These are phyloP conservation scores for Pseudogymnoascus sp. DNA, from an alignment of 2,329 filamentous ascomycete genomes.

Conservation along the genomic window DNA sequence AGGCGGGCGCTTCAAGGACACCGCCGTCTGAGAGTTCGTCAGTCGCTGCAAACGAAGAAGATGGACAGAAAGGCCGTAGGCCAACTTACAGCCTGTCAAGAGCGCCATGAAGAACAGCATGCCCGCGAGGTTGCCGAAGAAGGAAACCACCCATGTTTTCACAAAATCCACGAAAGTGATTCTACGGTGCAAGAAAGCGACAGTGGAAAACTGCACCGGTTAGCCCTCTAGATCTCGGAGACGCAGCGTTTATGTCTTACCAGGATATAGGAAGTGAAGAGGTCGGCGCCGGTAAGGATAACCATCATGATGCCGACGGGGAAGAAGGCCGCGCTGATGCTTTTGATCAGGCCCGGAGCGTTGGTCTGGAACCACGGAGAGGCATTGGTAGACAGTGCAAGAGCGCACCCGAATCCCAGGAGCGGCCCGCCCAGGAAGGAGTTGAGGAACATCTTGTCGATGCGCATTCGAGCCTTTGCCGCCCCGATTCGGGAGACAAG, in stretches of 20 bases:
- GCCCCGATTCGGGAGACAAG: slow-evolving; percentile 41
- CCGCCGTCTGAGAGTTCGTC: slow-evolving; percentile 32
- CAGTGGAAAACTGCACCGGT: slow-evolving; percentile 30
- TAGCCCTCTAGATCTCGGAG: slow-evolving; percentile 12
- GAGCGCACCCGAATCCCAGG: slow-evolving; percentile 42
- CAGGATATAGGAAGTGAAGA: slow-evolving; percentile 33
- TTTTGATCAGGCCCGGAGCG: slow-evolving; percentile 39
- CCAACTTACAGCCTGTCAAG: slow-evolving; percentile 37
- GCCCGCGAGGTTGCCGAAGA: slow-evolving; percentile 41
- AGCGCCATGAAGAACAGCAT: slow-evolving; percentile 39
- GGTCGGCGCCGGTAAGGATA: slow-evolving; percentile 39
- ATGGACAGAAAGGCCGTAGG: neutral
- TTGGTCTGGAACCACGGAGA: slow-evolving; percentile 41
- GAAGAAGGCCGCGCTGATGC: slow-evolving; percentile 38
- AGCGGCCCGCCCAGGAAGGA: slow-evolving; percentile 43
- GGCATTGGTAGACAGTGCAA: slow-evolving; percentile 36
- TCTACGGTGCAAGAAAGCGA: slow-evolving; percentile 36
- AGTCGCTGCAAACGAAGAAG: neutral
- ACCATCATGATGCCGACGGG: slow-evolving; percentile 42
- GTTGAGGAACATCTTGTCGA: slow-evolving; percentile 44
- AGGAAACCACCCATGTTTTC: slow-evolving; percentile 37
- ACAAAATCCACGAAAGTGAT: slow-evolving; percentile 27
- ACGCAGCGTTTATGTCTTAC: slow-evolving; percentile 1
- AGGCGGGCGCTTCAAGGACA: slow-evolving; percentile 36
- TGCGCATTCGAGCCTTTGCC: slow-evolving; percentile 43